Base-by-base conservation (phyloP, 208 protist species). In the Balamuthia mandrillaris region DNA sequence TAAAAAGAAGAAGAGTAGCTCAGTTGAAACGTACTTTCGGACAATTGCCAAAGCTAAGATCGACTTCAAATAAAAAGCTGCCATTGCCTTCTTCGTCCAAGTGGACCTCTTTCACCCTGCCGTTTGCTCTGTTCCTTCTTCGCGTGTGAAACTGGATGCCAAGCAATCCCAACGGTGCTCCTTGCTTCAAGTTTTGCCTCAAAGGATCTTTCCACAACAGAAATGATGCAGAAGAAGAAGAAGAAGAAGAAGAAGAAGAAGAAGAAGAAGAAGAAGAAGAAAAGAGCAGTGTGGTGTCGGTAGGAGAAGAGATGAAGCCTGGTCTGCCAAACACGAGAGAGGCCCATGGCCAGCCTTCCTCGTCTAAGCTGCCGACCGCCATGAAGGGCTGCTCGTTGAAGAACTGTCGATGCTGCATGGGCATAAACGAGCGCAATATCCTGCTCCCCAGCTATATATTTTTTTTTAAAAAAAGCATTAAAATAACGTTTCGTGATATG, bases 121-220 rank as follows among this genome's bases (percentile, higher is more conserved):
- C 72, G 72, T 81, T 81, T 31, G 54, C 37, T n/a, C 54, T 31
- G 54, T 81, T 81, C 35, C 72, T 31, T 0, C 72, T 31, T 31
- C 72, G 72, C 9, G 72, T 81, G 33, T 58, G 42, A 39, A 81
- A 39, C 45, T 81, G 51, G 35, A 81, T 61, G 27, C 72, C 72
- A 10, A 81, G 72, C 44, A 81, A 7, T 10, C 72, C 72, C 9
- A 81, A 18, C n/a, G 47, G 47, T n/a, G 37, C 45, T 39, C 72
- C 72, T 6, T 2, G 31, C 33, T 81, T 14, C 31, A 79, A 42
- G 21, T 18, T 35, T 14, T 29, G 31, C 35, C 16, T 24, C 35
- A 81, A 39, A 16, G 47, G 47, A 29, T 81, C 72, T 33, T 58
- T 16, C 14, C 18, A n/a, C 37, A 39, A 29, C 37, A 72, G 39